Evolutionary conservation across 140 eudicot genomes (phyloP), one percentile per base, ranked within the genome.

Genomic region (Senecio squalidus): DNA sequence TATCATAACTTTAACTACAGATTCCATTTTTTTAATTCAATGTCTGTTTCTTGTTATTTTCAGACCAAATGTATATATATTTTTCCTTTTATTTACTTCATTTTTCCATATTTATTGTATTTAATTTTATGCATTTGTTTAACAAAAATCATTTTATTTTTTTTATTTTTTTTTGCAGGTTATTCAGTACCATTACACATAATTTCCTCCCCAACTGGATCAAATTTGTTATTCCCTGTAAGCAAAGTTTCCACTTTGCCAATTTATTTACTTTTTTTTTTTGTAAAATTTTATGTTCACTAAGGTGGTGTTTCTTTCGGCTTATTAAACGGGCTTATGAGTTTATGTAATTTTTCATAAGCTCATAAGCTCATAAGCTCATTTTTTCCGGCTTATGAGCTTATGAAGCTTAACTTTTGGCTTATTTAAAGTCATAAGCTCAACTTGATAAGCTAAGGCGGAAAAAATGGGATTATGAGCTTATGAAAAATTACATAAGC

Each of bases 161-260:
- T 44, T 17, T 33, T 9, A 27, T n/a, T 5, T 23, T 23, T 28
- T 7, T 62, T 47, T 54, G 33, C 50, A 76, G 78, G 78, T 76
- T 71, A 40, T 53, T 30, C 78, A 11, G 59, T 48, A 30, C 67
- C 68, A 55, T n/a, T 46, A 26, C 55, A 39, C 70, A 55, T 62
- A 7, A 36, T 44, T 47, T 56, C 67, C 20, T 40, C 68, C 56
- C 67, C 62, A 10, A 24, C 18, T 8, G 40, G 69, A 45, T 41
- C 74, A 18, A 49, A 49, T 51, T 55, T 67, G 10, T 26, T 39
- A 29, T 30, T 26, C 9, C 31, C 83, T 62, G 82, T 77, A 47
- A 77, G 82, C 64, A 40, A 22, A 30, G 40, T 49, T 31, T 36
- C n/a, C 67, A 13, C 22, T 29, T 52, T 52, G 16, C 17, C 2